Base-by-base conservation (phyloP, 176 grass and related monocot species). In the Saccharum officinarum region DNA sequence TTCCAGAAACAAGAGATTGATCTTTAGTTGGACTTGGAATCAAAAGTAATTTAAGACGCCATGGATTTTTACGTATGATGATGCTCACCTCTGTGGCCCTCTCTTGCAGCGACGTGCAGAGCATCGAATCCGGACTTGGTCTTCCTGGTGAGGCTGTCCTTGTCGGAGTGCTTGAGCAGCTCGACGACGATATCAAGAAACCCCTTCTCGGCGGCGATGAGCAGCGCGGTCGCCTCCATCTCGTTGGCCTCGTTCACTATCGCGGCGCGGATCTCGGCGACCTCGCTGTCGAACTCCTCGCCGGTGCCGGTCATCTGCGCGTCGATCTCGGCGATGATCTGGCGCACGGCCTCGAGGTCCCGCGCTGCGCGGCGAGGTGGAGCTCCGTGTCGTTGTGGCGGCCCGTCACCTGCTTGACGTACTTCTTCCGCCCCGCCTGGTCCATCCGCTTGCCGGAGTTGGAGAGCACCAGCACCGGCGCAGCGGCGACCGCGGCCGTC, bases 331-430 rank as follows among this genome's bases (percentile, higher is more conserved):
- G 67, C 76, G 69, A 99, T 86, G 88, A 99, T 91, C 67, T 89
- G 86, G 64, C 88, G 86, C 79, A 99, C 88, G 8, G 82, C 94
- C n/a, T 78, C 88, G 59, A 99, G 92, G 75, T 99, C 97, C 93
- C 94, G 71, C 92, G 91, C 84, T 94, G 90, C 54, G 94, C 94
- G 59, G 97, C 93, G 71, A 99, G 90, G 88, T 99, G 97, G 84
- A 99, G 97, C 86, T 96, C 97, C 36, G 97, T 99, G 67, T 99
- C 92, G 90, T 99, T 99, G 76, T 92, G 90, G 61, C 94, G 83
- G 37, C 97, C 97, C 4, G 97, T 97, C 26, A 99, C 97, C 86
- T 97, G 94, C 82, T 99, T 99, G 62, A 99, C 94, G 67, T 99
- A 99, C 90, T 97, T 99, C 92, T 97, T 99, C 85, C 89, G 84